These are phyloP conservation scores for Leishmania major DNA, from an alignment of 208 protist species.

Conservation along the genomic window DNA sequence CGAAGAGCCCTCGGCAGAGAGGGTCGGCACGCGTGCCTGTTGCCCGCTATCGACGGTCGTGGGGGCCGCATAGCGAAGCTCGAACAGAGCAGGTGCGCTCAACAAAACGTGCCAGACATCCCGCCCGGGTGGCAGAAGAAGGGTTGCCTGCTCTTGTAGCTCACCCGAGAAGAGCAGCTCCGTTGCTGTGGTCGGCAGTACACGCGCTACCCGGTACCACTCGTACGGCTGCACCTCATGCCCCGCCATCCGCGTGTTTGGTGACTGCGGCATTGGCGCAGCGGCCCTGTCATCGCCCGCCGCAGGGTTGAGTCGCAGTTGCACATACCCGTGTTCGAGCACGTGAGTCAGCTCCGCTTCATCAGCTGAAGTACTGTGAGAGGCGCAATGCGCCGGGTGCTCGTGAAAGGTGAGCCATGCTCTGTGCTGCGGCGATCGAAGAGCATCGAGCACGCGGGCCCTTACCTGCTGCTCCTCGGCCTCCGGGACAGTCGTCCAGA, in stretches of 20 bases:
- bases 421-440: slow-evolving; percentile 3
- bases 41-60: background rate
- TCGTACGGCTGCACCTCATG: slow-evolving; percentile 73
- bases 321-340: slow-evolving; percentile 31
- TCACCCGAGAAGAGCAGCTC: slow-evolving; percentile 42
- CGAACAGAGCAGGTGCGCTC: slow-evolving; percentile 59
- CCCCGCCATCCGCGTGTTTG: slow-evolving; percentile 22
- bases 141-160: slow-evolving; percentile 38
- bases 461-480: slow-evolving; percentile 5
- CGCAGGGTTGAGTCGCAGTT: background rate
- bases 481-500: slow-evolving; percentile 34
- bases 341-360: background rate
- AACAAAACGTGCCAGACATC: slow-evolving; percentile 73
- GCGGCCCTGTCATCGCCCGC: background rate
- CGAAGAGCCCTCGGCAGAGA: background rate
- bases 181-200: slow-evolving; percentile 45
- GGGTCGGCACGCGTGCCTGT: background rate
- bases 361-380: background rate
- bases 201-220: slow-evolving; percentile 77
- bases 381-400: slow-evolving; percentile 16
- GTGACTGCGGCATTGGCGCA: background rate
- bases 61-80: background rate
- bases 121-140: slow-evolving; percentile 51
- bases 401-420: slow-evolving; percentile 7
- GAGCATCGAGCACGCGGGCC: slow-evolving; percentile 11